phyloP scores from a whole-genome alignment of 2,329 filamentous ascomycete species.

The Phialophora macrospora region DNA sequence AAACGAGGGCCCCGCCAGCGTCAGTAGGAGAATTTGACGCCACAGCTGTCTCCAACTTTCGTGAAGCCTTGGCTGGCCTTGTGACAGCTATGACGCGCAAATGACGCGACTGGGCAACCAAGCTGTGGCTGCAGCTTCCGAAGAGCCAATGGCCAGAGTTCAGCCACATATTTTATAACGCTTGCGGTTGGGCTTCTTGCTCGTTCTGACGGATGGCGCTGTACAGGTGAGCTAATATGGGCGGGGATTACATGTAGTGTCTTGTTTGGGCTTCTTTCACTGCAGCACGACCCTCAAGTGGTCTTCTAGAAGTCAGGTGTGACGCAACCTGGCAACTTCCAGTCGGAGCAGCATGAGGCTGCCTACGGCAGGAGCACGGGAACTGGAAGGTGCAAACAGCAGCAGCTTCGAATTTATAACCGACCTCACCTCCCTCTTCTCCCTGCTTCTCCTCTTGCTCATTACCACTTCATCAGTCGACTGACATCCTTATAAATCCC shows the following conservation, averaged over 20 bases:
- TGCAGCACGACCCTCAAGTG: background rate
- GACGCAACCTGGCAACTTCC: conserved; percentile 6
- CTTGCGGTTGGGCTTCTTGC: background rate
- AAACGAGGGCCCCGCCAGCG: conserved; percentile 4
- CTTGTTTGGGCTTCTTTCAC: background rate
- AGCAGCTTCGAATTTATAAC: background rate
- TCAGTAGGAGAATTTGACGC: conserved; percentile 23
- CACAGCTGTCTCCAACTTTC: conserved; percentile 19
- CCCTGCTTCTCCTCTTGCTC: background rate
- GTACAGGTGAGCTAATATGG: background rate
- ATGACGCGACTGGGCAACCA: conserved; percentile 22
- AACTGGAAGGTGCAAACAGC: conserved; percentile 6
- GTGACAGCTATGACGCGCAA: conserved; percentile 25
- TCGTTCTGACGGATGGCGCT: background rate
- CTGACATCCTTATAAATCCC: background rate
- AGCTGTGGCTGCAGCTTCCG: conserved; percentile 21
- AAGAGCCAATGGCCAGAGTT: conserved; percentile 17
- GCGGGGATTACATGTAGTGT: background rate
- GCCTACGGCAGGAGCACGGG: background rate
- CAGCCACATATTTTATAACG: conserved; percentile 23
- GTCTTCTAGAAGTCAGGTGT: background rate
- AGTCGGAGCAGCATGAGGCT: background rate
- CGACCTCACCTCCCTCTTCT: background rate
- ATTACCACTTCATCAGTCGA: background rate
- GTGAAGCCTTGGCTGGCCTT: background rate